phyloP scores from a whole-genome alignment of 2,329 filamentous ascomycete genomes.

The Drechslerella dactyloides region DNA sequence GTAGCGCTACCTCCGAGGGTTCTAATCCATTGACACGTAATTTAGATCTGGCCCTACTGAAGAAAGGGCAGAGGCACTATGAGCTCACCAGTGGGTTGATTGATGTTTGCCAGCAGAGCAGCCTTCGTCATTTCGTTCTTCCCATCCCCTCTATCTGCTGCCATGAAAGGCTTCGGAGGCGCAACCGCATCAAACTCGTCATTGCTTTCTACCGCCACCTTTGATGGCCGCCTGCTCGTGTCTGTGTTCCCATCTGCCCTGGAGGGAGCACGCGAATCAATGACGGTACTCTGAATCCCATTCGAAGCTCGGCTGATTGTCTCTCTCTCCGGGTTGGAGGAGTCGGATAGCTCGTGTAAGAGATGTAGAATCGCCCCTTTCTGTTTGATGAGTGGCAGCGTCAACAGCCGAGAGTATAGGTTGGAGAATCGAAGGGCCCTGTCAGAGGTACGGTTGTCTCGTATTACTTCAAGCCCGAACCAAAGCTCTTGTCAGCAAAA shows the following conservation, averaged over 20 bases:
- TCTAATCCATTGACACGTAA: constrained; percentile 60
- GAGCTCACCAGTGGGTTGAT: constrained; percentile 42
- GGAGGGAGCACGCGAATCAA: constrained; percentile 31
- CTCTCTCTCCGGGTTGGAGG: constrained; percentile 58
- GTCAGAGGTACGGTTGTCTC: constrained; percentile 73
- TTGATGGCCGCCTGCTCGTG: constrained; percentile 25
- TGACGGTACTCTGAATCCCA: constrained; percentile 48
- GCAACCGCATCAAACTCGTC: constrained; percentile 35
- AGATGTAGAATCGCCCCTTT: constrained; percentile 98
- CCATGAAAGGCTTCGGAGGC: constrained; percentile 43
- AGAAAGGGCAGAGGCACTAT: constrained; percentile 52
- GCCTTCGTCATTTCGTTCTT: constrained; percentile 40
- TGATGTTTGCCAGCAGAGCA: constrained; percentile 35
- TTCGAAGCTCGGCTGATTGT: constrained; percentile 22
- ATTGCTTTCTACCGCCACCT: constrained; percentile 10
- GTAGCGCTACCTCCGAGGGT: constrained; percentile 70
- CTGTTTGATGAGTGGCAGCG: constrained; percentile 88
- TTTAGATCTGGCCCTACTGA: constrained; percentile 56
- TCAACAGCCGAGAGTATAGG: constrained; percentile 84
- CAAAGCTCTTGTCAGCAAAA: constrained; percentile 36
- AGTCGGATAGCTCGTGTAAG: constrained; percentile 80
- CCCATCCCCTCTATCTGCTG: constrained; percentile 29
- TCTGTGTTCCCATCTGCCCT: constrained; percentile 22
- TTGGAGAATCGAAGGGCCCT: constrained; percentile 86
- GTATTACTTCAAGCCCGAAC: constrained; percentile 65